Base-by-base conservation (phyloP, 148 eudicot species). In the Chenopodium suecicum region DNA sequence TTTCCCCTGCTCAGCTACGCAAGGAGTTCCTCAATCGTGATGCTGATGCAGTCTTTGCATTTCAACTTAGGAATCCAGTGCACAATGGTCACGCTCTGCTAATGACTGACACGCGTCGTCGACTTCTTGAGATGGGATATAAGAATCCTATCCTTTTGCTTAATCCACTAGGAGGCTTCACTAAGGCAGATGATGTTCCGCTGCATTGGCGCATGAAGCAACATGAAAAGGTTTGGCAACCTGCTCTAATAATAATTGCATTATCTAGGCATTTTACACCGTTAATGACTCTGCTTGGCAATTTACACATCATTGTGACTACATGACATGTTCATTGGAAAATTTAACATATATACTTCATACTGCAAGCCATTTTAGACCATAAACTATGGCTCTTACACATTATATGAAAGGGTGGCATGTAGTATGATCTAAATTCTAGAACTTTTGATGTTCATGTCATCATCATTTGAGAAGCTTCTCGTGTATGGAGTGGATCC, bases 31-130 rank as follows among this genome's bases (percentile, higher is more conserved):
- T 75, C 34, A 90, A 82, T 75, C 91, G 98, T 13, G 80, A 89
- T 86, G 98, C 97, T 9, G 98, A 94, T 83, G 97, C 98, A 0
- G 98, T 94, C 62, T 93, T 94, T 84, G 98, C 98, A 12, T 94
- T 94, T 86, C 98, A 94, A 90, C 97, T 94, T 44, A 88, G 98
- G 80, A 94, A 94, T 87, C 98, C 98, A 1, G 97, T 94, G 72
- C 98, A 94, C 88, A 94, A 94, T 73, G 97, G 98, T 60, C 98
- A 94, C 75, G 98, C 98, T 71, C 82, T 93, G 83, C 80, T 94
- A 79, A 94, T 93, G 98, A 94, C 95, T 14, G 98, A 94, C 82
- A 94, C 98, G 17, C 90, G 95, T 41, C 88, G 90, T 16, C 81
- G 97, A 72, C 97, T 94, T 78, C 92, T 94, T 52, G 97, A 94